Conservation (phyloP, 495 filamentous ascomycete species). For the Penicillium daleae region DNA sequence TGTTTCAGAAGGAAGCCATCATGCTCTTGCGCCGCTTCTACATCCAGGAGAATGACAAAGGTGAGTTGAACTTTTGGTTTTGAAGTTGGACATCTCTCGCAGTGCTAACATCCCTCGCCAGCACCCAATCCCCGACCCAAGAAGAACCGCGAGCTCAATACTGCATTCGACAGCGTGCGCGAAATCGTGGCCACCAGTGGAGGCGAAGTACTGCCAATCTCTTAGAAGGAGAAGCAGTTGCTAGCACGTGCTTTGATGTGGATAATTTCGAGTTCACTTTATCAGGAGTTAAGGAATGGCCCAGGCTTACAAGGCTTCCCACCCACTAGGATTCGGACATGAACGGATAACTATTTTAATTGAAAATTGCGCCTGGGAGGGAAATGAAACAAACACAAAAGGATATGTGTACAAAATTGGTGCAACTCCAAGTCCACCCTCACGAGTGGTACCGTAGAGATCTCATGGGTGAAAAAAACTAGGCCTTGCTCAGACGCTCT, state of each 20-base stretch:
- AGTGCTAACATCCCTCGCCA: slow-evolving; percentile 29
- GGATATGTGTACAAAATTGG: slow-evolving; percentile 38
- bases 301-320: neutral
- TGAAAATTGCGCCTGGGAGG: slow-evolving; percentile 31
- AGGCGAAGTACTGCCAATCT: neutral
- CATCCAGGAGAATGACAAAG: slow-evolving; percentile 92
- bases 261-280: neutral
- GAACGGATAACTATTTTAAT: slow-evolving; percentile 29
- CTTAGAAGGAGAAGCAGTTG: neutral
- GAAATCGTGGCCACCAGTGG: neutral
- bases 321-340: neutral
- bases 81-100: neutral
- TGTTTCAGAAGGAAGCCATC: slow-evolving; percentile 86
- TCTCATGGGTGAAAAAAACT: slow-evolving; percentile 8
- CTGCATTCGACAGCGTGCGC: slow-evolving; percentile 32
- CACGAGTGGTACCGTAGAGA: neutral
- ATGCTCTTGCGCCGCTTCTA: slow-evolving; percentile 91
- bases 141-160: slow-evolving; percentile 55
- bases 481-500: slow-evolving; percentile 55
- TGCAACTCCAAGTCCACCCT: slow-evolving; percentile 20
- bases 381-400: slow-evolving; percentile 25
- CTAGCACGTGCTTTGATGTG: neutral
- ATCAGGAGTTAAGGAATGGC: neutral
- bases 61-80: slow-evolving; percentile 40
- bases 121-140: slow-evolving; percentile 66